These are phyloP conservation scores for Punica granatum DNA, from an alignment of 345 rosid genomes.

Conservation along the genomic window DNA sequence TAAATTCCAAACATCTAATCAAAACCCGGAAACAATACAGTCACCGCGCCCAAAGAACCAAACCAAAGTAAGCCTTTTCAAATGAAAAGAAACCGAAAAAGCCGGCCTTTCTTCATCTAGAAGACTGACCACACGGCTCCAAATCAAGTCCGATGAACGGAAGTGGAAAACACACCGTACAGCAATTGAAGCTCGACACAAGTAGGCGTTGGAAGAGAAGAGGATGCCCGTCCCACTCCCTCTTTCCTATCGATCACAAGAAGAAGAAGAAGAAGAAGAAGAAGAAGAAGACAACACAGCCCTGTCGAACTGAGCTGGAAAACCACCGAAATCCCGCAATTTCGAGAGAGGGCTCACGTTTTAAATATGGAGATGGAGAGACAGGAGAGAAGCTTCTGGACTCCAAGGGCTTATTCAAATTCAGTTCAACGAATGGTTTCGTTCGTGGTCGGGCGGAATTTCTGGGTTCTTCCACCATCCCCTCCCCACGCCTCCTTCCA, in stretches of 20 bases:
- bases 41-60: too few relatives aligned
- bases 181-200: too few relatives aligned
- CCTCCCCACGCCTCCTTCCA: too few relatives aligned
- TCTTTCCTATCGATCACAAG: background rate
- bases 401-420: slow-evolving; percentile 19
- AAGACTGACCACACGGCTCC: background rate
- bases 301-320: too few relatives aligned
- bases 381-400: slow-evolving; percentile 51
- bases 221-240: background rate
- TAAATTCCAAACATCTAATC: background rate
- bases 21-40: too few relatives aligned
- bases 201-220: too few relatives aligned
- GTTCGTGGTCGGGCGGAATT: background rate
- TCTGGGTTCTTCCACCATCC: too few relatives aligned
- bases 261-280: background rate
- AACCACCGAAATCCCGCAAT: too few relatives aligned
- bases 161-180: background rate
- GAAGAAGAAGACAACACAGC: too few relatives aligned
- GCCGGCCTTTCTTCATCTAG: too few relatives aligned
- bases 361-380: slow-evolving; percentile 8
- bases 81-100: background rate
- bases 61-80: too few relatives aligned
- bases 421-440: slow-evolving; percentile 6
- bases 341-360: too few relatives aligned
- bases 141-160: background rate